Evolutionary conservation across 2,329 filamentous ascomycete species (phyloP), one percentile per base, ranked within the genome.

Genomic region (Ascochyta lentis): DNA sequence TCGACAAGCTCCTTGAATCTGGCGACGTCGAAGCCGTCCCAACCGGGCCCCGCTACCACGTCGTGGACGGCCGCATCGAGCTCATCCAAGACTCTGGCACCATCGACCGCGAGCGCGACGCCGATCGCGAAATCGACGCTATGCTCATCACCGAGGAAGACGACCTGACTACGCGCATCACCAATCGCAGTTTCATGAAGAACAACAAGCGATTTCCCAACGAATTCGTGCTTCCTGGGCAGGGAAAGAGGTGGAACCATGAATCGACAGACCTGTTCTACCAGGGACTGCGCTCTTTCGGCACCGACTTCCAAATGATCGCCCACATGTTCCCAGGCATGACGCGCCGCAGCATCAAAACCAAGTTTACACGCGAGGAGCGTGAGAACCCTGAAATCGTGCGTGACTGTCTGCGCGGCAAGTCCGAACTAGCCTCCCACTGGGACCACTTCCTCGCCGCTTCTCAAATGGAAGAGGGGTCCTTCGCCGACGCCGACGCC

Each of bases 361-460:
- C 89, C 61, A 95, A 95, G 72, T 95, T 91, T 77, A 90, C 88
- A 66, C 87, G 88, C 58, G 91, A 95, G 76, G 91, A 95, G 76
- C 82, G 85, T 31, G 79, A 85, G 49, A 83, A 88, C 60, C 86
- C 89, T 0, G 76, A 78, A 3, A 83, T 84, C 59, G 82, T 96
- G 63, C 86, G 86, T 58, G 81, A 81, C 33, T 86, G 86, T 5
- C 79, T 95, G 52, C 83, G 75, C 40, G 77, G 76, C 16, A 65
- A 70, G 19, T 72, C 74, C 16, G 69, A 74, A 8, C 72, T 75
- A 5, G 61, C 52, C 1, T 42, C 54, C 0, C 70, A 77, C 47
- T 75, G 80, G 58, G 68, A 76, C 27, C 63, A 68, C 9, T 81
- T 79, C 54, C 73, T 79, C 1, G 52, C 58, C 13, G 59, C 56